Base-by-base conservation (phyloP, 2,329 filamentous ascomycete species). In the Colletotrichum siamense region DNA sequence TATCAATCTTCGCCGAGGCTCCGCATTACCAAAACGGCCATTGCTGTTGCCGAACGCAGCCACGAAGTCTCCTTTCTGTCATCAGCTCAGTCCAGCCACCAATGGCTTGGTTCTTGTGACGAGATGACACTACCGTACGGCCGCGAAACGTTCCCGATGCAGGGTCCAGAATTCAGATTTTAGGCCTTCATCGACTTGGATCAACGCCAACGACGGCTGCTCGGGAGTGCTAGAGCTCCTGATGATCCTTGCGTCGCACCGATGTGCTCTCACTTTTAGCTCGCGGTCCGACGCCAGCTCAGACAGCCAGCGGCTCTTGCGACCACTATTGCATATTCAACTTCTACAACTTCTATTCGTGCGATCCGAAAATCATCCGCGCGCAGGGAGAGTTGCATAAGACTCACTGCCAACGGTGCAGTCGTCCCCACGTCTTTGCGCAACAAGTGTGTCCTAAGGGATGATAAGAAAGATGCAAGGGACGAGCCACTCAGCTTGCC, bases 131-230 rank as follows among this genome's bases (percentile, higher is more conserved):
- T 13, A 52, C 57, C n/a, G 36, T 63, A 44, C 39, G n/a, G 57
- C 28, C 64, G 22, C 57, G 24, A 69, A 65, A 73, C 64, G 63
- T 73, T 24, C 59, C 59, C 26, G 39, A 30, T 63, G 63, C 63
- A 76, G 69, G 63, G 69, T 76, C 73, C 57, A 73, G 44, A 44
- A 63, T 57, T 55, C 15, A 64, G 73, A 69, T 73, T 26, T 44
- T 28, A 52, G 28, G 62, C 13, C 52, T 71, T 65, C 28, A 39
- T 71, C 65, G 57, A 26, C 52, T 61, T 72, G n/a, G 64, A 55
- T n/a, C 36, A 32, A 28, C 26, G 57, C 36, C 57, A 32, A 28
- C 9, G 57, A 30, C 57, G 9, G n/a, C 26, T 63, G 24, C 55
- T 63, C 30, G 36, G 28, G 57, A 69, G 32, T 52, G 49, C 32